Evolutionary conservation across 129 eudicot species (phyloP), one percentile per base, ranked within the genome.

Genomic region (Chrysanthemum seticuspe): DNA sequence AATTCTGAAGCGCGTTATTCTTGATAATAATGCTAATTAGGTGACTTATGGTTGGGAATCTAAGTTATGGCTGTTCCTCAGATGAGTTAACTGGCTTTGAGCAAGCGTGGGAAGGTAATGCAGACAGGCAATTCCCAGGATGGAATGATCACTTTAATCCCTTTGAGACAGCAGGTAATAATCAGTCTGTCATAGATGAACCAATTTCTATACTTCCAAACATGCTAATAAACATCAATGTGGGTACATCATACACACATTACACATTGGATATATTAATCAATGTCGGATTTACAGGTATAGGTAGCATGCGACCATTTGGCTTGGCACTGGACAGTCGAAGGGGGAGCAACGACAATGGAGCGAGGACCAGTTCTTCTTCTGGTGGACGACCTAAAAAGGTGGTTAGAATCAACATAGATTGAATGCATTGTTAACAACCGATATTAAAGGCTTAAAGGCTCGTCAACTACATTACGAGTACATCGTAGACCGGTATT

Each of bases 61-160:
- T 36, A 54, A 78, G 44, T 34, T 68, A 44, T 71, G 55, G 44
- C 72, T 21, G 58, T 65, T 68, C 50, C 11, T 25, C 86, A 93
- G 98, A 87, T 79, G 98, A 89, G 61, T 84, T 93, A 10, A 80
- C 79, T 62, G 80, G 83, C 62, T 93, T 93, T 79, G 96, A 93
- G 59, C 84, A 87, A 74, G 89, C 87, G 63, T 93, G 98, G 98
- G 82, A 71, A 65, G 90, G 95, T 70, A 87, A 80, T 31, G 79
- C 80, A 5, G 84, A 75, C 23, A 85, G 13, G 65, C 85, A 74
- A 68, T 73, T 84, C 23, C 88, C 87, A 34, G 78, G 79, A 36
- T 82, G 85, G 91, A 76, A 84, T 19, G 77, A 78, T 71, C 80
- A 80, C 25, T 75, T 76, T 65, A 73, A 69, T 50, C 74, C 54